A percentile compares a stretch with the other conserved stretches of the same genome.
Conservation (phyloP, 306 rosid genomes). For the Herpetospermum pedunculosum region DNA sequence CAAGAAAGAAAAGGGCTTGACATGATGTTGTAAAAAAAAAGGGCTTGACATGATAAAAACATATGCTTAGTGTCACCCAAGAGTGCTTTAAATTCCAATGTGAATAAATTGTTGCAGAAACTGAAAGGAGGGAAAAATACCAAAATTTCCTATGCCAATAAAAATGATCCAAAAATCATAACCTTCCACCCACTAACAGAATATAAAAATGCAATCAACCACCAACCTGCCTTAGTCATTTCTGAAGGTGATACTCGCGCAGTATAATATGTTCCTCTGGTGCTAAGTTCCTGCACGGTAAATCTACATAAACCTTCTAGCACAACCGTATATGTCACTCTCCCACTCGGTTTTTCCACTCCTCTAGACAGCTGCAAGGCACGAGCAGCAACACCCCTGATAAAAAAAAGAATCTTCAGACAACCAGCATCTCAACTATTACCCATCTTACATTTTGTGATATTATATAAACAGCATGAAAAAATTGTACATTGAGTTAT, state of each 20-base stretch:
- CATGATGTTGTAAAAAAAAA: neutral
- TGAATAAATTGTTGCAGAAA: neutral
- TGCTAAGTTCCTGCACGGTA: slow-evolving; percentile 83
- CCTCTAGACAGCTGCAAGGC: slow-evolving; percentile 96
- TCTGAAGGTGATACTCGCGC: slow-evolving; percentile 87
- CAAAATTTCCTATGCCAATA: neutral
- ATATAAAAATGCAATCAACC: neutral
- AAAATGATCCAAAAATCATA: neutral
- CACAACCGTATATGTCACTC: slow-evolving; percentile 89
- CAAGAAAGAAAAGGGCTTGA: neutral
- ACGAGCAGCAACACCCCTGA: slow-evolving; percentile 96
- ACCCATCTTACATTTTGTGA: neutral
- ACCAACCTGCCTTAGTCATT: slow-evolving; percentile 70
- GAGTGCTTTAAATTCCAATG: neutral
- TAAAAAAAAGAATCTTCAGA: neutral
- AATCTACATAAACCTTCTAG: slow-evolving; percentile 97
- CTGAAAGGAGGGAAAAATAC: neutral
- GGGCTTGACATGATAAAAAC: neutral
- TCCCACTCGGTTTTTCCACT: slow-evolving; percentile 98
- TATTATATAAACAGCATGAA: neutral
- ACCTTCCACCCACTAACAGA: neutral
- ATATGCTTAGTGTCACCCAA: neutral
- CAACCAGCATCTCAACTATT: neutral
- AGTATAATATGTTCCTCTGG: slow-evolving; percentile 92
- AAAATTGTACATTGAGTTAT: neutral